These are phyloP conservation scores for Venturia effusa DNA, from an alignment of 2,329 filamentous ascomycete species.

Conservation along the genomic window DNA sequence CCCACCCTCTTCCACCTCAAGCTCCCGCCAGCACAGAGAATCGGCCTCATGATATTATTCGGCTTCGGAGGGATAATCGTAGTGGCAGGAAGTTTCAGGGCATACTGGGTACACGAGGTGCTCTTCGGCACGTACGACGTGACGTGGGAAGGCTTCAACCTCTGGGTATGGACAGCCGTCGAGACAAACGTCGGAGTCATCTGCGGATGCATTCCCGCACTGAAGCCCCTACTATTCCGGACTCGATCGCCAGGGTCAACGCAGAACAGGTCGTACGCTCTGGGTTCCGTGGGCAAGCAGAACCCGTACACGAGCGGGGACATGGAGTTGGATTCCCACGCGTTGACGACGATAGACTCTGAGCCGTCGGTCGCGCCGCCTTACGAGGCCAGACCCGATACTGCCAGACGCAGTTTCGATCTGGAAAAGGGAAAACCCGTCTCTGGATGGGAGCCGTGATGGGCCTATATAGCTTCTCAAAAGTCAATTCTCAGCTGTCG, in stretches of 20 bases:
- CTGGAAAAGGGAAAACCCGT: slow-evolving; percentile 1
- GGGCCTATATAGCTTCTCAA: neutral
- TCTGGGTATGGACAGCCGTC: slow-evolving; percentile 12
- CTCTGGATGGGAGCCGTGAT: neutral
- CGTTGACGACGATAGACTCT: slow-evolving; percentile 9
- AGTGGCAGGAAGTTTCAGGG: slow-evolving; percentile 8
- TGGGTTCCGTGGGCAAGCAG: slow-evolving; percentile 16
- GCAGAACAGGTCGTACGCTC: slow-evolving; percentile 16
- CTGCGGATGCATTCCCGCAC: slow-evolving; percentile 11
- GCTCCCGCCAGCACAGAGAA: slow-evolving; percentile 9
- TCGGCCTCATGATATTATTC: slow-evolving; percentile 11
- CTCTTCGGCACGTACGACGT: slow-evolving; percentile 12
- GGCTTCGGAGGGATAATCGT: slow-evolving; percentile 11
- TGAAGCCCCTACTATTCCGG: slow-evolving; percentile 19
- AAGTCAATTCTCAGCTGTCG: neutral
- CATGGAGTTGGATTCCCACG: slow-evolving; percentile 12
- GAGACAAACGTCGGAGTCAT: slow-evolving; percentile 11
- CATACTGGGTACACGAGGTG: slow-evolving; percentile 6
- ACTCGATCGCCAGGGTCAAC: slow-evolving; percentile 19
- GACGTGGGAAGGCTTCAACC: slow-evolving; percentile 10
- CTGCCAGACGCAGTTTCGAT: slow-evolving; percentile 1
- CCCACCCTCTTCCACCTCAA: slow-evolving; percentile 8
- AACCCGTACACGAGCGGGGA: slow-evolving; percentile 14
- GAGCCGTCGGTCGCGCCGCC: neutral
- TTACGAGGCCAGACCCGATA: neutral